Percentiles rank a stretch among this genome's conserved stretches.
phyloP scores from a whole-genome alignment of 106 monocot species.

The Dactylorhiza incarnata region DNA sequence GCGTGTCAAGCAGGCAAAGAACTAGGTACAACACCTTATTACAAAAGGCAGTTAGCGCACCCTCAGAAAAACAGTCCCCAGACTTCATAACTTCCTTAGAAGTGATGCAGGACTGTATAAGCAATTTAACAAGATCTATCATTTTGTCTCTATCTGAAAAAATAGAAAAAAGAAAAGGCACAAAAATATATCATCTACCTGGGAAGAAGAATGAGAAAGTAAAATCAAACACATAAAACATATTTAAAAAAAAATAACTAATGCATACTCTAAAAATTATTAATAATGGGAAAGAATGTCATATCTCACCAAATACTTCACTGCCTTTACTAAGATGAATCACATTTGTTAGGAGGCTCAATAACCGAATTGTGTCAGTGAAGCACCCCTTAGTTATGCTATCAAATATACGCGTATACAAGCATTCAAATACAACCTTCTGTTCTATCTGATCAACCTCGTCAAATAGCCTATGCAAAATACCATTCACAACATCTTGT shows the following conservation, averaged over 20 bases:
- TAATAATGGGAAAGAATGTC: background rate
- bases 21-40: conserved; percentile 48
- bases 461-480: conserved; percentile 46
- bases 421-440: conserved; percentile 38
- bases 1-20: conserved; percentile 61
- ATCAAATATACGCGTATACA: conserved; percentile 32
- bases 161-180: conserved; percentile 4
- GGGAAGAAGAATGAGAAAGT: conserved; percentile 2
- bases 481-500: conserved; percentile 35
- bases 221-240: background rate
- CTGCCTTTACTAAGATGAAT: conserved; percentile 22
- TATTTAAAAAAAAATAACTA: background rate
- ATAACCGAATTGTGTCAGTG: conserved; percentile 35
- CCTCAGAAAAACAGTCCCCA: conserved; percentile 22
- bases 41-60: conserved; percentile 22
- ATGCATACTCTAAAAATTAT: background rate
- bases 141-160: conserved; percentile 40
- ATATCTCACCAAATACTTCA: conserved; percentile 42
- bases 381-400: conserved; percentile 25
- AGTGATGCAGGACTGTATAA: conserved; percentile 41
- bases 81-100: conserved; percentile 15
- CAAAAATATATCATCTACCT: background rate
- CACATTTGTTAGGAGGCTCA: conserved; percentile 44
- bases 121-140: conserved; percentile 41
- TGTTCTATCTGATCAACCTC: conserved; percentile 44